Percentiles rank a stretch among this genome's conserved stretches.
phyloP scores from a whole-genome alignment of 2,329 filamentous ascomycete genomes.

The Paecilomyces niveus region DNA sequence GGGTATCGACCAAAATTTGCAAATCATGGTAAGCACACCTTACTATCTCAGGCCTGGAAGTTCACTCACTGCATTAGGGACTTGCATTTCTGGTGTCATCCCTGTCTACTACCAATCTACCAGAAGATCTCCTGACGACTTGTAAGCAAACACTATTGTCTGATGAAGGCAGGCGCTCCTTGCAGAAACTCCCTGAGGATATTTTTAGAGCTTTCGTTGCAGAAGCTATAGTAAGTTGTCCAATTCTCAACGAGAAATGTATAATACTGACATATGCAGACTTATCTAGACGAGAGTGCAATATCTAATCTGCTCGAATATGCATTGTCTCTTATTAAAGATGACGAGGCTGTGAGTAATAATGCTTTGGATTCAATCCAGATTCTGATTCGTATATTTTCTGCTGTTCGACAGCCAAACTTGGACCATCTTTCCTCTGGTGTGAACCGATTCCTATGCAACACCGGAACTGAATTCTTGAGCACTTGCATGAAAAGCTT shows the following conservation, averaged over 20 bases:
- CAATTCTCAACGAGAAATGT: background rate
- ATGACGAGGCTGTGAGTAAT: background rate
- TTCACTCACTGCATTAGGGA: constrained; percentile 16
- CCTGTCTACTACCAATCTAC: constrained; percentile 14
- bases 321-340: constrained; percentile 14
- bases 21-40: constrained; percentile 25
- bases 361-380: constrained; percentile 11
- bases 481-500: constrained; percentile 12
- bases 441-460: constrained; percentile 4
- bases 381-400: constrained; percentile 9
- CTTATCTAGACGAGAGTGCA: constrained; percentile 14
- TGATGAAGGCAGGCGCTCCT: constrained; percentile 11
- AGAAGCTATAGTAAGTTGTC: constrained; percentile 29
- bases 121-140: constrained; percentile 18
- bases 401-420: background rate
- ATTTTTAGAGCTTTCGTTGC: constrained; percentile 24
- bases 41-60: background rate
- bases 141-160: constrained; percentile 19
- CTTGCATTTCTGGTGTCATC: constrained; percentile 23
- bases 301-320: constrained; percentile 16
- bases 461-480: background rate
- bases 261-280: constrained; percentile 10
- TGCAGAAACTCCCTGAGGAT: constrained; percentile 16
- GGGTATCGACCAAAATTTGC: constrained; percentile 20
- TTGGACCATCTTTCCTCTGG: background rate